A percentile compares a stretch with the other conserved stretches of the same genome.
These are phyloP conservation scores for Neurospora tetraspora DNA, from an alignment of 495 filamentous ascomycete genomes.

Conservation along the genomic window DNA sequence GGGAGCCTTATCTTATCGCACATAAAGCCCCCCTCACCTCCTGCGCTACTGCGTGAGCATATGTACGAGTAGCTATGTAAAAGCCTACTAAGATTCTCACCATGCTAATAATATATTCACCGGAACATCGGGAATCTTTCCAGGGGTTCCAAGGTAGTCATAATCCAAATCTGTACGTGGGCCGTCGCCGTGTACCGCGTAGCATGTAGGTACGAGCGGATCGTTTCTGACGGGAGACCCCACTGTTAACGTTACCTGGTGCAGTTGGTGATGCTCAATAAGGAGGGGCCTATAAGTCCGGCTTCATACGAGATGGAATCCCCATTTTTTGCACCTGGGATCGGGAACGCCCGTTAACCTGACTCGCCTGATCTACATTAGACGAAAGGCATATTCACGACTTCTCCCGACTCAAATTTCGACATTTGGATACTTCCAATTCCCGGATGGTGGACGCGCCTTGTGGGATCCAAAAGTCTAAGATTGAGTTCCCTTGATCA, in stretches of 20 bases:
- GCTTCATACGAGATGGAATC: not conserved
- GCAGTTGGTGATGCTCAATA: not conserved
- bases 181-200: not conserved
- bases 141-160: not conserved
- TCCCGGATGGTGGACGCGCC: not conserved
- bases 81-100: not conserved
- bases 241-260: not conserved
- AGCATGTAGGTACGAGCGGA: not conserved
- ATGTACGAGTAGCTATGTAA: not conserved
- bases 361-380: not conserved
- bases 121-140: not conserved
- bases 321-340: not conserved
- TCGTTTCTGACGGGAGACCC: not conserved
- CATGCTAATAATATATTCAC: not conserved
- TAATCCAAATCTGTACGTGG: not conserved
- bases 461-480: not conserved
- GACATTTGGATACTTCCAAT: not conserved
- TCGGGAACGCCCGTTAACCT: not conserved
- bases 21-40: not conserved
- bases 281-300: not conserved
- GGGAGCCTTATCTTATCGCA: not conserved
- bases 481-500: not conserved
- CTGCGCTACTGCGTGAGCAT: not conserved
- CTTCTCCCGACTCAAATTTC: not conserved
- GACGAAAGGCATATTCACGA: not conserved